Base-by-base conservation (phyloP, 768 basidiomycete species). In the Boletus barrowsii region DNA sequence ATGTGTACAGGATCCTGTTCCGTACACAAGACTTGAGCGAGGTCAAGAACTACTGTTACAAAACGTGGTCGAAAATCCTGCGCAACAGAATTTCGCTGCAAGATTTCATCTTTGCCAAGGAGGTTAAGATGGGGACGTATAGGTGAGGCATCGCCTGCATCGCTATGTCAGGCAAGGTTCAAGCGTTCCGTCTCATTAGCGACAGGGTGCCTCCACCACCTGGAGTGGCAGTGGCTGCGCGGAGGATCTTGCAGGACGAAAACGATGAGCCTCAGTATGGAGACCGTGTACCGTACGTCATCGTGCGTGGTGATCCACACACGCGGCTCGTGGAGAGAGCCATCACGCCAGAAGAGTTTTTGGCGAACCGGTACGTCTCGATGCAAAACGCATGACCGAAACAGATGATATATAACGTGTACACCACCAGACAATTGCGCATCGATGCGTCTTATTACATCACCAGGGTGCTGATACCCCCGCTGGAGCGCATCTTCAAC, bases 391-490 rank as follows among this genome's bases (percentile, higher is more conserved):
- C 11, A 22, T 13, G 22, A 20, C 26, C 37, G 5, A 46, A 10
- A n/a, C 48, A 54, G 36, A 45, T n/a, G 29, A 10, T 11, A 2
- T 3, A 26, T 30, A 37, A 22, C 26, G 10, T 11, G 11, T 11
- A 3, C 7, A 33, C 33, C 33, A 20, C 37, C 48, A 91, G 88
- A 39, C 79, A 86, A 56, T 72, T 83, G 42, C 83, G 83, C 18
- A 79, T 98, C n/a, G 95, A 99, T 62, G 87, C 86, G 5, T 68
- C 77, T 11, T 97, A 98, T 68, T 98, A 99, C 68, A 95, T 99
- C 62, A 80, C 82, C 0, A 77, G 82, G 42, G 85, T 94, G 15
- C 77, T 98, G 43, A 92, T 98, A 42, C 93, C 92, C 10, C 93
- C 96, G 0, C 68, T 99, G 58, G 88, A 90, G 54, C 82, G 97